phyloP scores from a whole-genome alignment of 2,329 filamentous ascomycete genomes.

The Fusarium brevicatenulatum region DNA sequence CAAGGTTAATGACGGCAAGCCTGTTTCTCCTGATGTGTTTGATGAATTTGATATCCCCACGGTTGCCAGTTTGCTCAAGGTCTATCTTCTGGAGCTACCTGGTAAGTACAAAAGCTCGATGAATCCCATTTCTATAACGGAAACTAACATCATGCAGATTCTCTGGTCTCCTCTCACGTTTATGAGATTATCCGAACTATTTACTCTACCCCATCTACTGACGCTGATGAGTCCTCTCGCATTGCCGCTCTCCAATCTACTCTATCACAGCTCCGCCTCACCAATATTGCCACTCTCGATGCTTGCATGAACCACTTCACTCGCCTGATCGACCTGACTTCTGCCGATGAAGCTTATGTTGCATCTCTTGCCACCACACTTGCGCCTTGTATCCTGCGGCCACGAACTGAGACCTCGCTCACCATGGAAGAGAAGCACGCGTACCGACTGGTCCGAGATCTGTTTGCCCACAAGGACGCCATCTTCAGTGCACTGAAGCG shows the following conservation, averaged over 20 bases:
- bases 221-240: constrained; percentile 80
- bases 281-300: constrained; percentile 98
- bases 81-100: constrained; percentile 94
- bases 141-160: constrained; percentile 69
- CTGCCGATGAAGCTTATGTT: constrained; percentile 89
- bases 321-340: constrained; percentile 93
- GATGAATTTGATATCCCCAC: constrained; percentile 93
- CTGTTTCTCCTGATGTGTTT: constrained; percentile 78
- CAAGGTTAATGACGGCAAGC: constrained; percentile 87
- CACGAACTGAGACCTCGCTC: constrained; percentile 85
- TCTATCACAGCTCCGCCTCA: constrained; percentile 90
- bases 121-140: not conserved
- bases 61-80: constrained; percentile 89
- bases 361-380: constrained; percentile 77
- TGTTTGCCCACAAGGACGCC: constrained; percentile 92
- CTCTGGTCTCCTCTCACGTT: constrained; percentile 96
- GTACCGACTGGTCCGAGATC: constrained; percentile 88
- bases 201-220: constrained; percentile 83
- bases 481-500: constrained; percentile 98
- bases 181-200: constrained; percentile 99
- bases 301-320: constrained; percentile 99
- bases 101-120: constrained; percentile 64
- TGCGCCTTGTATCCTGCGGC: constrained; percentile 87
- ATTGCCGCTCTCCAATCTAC: constrained; percentile 95
- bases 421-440: constrained; percentile 96